phyloP scores from a whole-genome alignment of 768 basidiomycete species.

The Xerocomellus intermedius region DNA sequence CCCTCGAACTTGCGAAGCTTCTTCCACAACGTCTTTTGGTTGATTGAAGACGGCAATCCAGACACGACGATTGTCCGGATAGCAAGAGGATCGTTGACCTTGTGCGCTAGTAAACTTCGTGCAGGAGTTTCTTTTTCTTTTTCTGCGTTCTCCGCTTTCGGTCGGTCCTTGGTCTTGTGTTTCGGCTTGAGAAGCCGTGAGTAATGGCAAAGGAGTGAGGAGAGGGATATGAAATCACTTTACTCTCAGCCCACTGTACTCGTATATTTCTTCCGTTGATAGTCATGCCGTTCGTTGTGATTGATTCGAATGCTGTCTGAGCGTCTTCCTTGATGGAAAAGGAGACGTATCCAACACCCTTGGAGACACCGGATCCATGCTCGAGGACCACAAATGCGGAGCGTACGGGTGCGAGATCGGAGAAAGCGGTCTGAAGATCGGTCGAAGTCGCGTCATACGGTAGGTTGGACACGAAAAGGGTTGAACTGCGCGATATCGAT shows the following conservation, averaged over 20 bases:
- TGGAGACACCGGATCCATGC: slow-evolving; percentile 69
- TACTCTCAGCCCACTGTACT: slow-evolving; percentile 77
- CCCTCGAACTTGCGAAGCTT: slow-evolving; percentile 79
- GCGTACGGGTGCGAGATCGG: slow-evolving; percentile 91
- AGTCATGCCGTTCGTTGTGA: slow-evolving; percentile 60
- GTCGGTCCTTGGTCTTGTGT: slow-evolving; percentile 35
- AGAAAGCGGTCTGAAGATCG: slow-evolving; percentile 90
- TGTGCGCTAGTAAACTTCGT: slow-evolving; percentile 33
- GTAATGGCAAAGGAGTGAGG: neutral
- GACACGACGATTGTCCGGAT: slow-evolving; percentile 78
- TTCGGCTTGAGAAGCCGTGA: slow-evolving; percentile 38
- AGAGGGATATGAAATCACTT: slow-evolving; percentile 44
- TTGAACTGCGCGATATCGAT: slow-evolving; percentile 52
- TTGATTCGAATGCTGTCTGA: slow-evolving; percentile 62
- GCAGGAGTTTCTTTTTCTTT: slow-evolving; percentile 42
- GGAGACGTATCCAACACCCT: slow-evolving; percentile 95
- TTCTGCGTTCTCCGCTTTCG: slow-evolving; percentile 28
- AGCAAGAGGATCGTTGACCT: slow-evolving; percentile 69
- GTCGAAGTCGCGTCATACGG: slow-evolving; percentile 89
- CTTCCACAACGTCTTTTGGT: slow-evolving; percentile 76
- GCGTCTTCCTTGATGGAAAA: slow-evolving; percentile 92
- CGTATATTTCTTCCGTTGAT: slow-evolving; percentile 70
- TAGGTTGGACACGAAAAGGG: slow-evolving; percentile 90
- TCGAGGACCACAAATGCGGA: slow-evolving; percentile 92
- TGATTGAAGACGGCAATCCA: slow-evolving; percentile 63